phyloP scores from a whole-genome alignment of 495 filamentous ascomycete genomes.

The Mytilinidion resinicola region DNA sequence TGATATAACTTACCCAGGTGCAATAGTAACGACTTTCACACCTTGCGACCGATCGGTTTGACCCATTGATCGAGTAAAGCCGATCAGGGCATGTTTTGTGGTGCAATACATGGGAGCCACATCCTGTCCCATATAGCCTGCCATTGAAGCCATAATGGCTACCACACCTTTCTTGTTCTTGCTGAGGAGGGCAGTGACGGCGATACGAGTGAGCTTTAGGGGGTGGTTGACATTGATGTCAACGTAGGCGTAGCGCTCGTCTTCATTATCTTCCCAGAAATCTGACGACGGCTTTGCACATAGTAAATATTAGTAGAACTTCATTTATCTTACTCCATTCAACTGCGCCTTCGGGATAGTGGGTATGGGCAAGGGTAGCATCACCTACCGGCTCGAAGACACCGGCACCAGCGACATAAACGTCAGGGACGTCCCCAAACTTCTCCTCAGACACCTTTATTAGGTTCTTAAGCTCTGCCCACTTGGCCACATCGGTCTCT shows the following conservation, averaged over 20 bases:
- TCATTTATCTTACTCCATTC: too few relatives aligned
- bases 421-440: constrained; percentile 31
- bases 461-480: constrained; percentile 26
- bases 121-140: constrained; percentile 24
- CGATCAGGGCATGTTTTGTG: constrained; percentile 33
- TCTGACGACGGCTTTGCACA: constrained; percentile 21
- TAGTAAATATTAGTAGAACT: neutral
- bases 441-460: constrained; percentile 22
- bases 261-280: constrained; percentile 30
- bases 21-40: constrained; percentile 25
- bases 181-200: constrained; percentile 28
- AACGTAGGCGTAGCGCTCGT: constrained; percentile 18
- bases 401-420: constrained; percentile 29
- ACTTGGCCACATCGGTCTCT: constrained; percentile 31
- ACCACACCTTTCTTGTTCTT: constrained; percentile 32
- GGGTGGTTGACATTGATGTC: constrained; percentile 32
- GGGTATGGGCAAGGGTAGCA: too few relatives aligned
- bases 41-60: constrained; percentile 26
- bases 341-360: too few relatives aligned
- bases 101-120: constrained; percentile 31
- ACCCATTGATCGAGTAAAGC: constrained; percentile 30
- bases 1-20: constrained; percentile 15
- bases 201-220: constrained; percentile 35
- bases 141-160: constrained; percentile 23
- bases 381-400: constrained; percentile 32